phyloP scores from a whole-genome alignment of 2,329 filamentous ascomycete genomes.

The Simplicillium aogashimaense region DNA sequence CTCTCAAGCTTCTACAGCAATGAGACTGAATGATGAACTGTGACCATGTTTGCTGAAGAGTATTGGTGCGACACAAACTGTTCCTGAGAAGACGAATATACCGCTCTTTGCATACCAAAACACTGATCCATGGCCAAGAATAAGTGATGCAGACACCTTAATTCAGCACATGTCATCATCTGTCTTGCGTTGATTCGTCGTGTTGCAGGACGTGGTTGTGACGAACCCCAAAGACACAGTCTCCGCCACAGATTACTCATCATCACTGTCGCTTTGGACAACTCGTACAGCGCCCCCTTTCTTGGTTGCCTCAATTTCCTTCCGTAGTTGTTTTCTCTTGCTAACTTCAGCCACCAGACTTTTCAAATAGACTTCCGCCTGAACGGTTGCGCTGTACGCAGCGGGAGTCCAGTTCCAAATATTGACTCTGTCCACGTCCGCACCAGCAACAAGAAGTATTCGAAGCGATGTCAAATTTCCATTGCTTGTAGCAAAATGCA shows the following conservation, averaged over 20 bases:
- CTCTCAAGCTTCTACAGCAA: no score
- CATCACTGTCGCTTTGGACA: constrained; percentile 28
- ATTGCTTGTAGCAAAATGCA: constrained; percentile 78
- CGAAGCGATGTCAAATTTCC: constrained; percentile 70
- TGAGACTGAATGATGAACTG: no score
- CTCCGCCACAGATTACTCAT: constrained; percentile 8
- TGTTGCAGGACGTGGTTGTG: no score
- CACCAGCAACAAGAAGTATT: constrained; percentile 68
- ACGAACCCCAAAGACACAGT: no score
- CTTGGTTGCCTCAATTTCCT: constrained; percentile 28
- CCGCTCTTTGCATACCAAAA: no score
- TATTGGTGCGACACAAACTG: no score
- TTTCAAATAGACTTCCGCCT: constrained; percentile 78
- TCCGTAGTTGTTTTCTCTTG: constrained; percentile 34
- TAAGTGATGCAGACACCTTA: no score
- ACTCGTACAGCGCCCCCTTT: constrained; percentile 33
- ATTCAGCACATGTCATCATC: no score
- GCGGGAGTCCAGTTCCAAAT: constrained; percentile 73
- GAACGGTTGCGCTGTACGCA: constrained; percentile 72
- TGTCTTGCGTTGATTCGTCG: no score
- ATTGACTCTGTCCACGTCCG: constrained; percentile 63
- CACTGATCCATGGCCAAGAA: no score
- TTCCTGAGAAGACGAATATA: no score
- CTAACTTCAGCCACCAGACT: constrained; percentile 64
- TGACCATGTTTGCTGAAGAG: no score